Evolutionary conservation across 164 flowering plant species (phyloP).

Genomic region (Hamamelis virginiana): DNA sequence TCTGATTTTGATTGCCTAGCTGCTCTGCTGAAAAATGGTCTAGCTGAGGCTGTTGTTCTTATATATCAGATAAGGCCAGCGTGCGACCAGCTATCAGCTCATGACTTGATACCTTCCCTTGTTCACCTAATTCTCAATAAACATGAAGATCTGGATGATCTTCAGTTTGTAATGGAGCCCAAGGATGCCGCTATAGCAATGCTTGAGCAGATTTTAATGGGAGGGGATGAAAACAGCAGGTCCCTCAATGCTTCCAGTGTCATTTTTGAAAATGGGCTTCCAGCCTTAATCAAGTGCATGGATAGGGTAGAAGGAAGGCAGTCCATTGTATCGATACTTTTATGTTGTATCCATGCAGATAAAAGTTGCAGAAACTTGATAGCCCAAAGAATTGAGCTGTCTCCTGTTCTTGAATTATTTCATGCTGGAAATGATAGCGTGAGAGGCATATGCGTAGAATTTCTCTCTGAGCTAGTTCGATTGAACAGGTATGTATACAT

Average conservation of each 20-base stretch:
- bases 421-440: slow-evolving; percentile 58
- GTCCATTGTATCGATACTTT: slow-evolving; percentile 46
- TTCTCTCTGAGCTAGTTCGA: slow-evolving; percentile 57
- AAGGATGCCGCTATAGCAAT: slow-evolving; percentile 63
- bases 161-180: slow-evolving; percentile 50
- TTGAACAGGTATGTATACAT: slow-evolving; percentile 50
- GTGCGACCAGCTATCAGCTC: slow-evolving; percentile 47
- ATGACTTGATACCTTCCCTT: slow-evolving; percentile 56
- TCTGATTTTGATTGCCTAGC: slow-evolving; percentile 69
- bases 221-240: slow-evolving; percentile 62
- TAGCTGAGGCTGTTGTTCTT: slow-evolving; percentile 68
- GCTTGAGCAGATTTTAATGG: slow-evolving; percentile 61
- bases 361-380: slow-evolving; percentile 50
- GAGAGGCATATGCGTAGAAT: slow-evolving; percentile 55
- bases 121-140: slow-evolving; percentile 43
- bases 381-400: slow-evolving; percentile 52
- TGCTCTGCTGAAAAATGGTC: slow-evolving; percentile 64
- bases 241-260: slow-evolving; percentile 42
- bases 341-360: slow-evolving; percentile 63
- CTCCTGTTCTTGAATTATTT: slow-evolving; percentile 65
- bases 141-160: slow-evolving; percentile 40
- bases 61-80: slow-evolving; percentile 57
- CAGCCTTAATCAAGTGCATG: slow-evolving; percentile 50
- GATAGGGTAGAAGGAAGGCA: slow-evolving; percentile 46
- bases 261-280: slow-evolving; percentile 53